These are phyloP conservation scores for Erysimum pusillum DNA, from an alignment of 441 rosid genomes.

Conservation along the genomic window DNA sequence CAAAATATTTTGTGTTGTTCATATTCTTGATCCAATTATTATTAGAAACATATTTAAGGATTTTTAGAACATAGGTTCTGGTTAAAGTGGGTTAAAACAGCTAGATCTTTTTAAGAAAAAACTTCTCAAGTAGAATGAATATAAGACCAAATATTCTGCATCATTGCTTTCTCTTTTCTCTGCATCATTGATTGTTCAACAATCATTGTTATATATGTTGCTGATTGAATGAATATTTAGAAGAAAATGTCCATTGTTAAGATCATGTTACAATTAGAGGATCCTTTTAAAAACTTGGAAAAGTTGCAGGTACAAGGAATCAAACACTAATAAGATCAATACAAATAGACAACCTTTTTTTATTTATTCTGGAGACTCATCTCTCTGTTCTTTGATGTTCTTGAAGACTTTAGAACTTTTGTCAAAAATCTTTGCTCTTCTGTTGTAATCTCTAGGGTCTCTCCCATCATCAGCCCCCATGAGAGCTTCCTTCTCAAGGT, in stretches of 20 bases:
- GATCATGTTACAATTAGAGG: slow-evolving; percentile 27
- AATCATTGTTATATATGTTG: neutral
- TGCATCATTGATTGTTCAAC: neutral
- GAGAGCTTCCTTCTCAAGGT: slow-evolving; percentile 84
- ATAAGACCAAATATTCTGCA: neutral
- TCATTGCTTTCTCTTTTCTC: neutral
- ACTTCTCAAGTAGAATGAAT: neutral
- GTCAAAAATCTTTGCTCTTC: slow-evolving; percentile 85
- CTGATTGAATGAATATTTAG: neutral
- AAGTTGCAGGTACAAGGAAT: slow-evolving; percentile 14
- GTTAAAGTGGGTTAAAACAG: neutral
- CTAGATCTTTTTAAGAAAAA: neutral
- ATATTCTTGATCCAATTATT: neutral
- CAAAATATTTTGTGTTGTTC: neutral
- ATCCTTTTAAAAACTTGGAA: neutral
- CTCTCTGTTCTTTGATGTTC: slow-evolving; percentile 32
- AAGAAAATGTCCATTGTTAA: slow-evolving; percentile 24
- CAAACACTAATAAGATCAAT: slow-evolving; percentile 12
- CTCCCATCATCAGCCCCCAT: slow-evolving; percentile 85
- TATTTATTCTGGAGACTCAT: slow-evolving; percentile 7
- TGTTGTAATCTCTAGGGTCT: slow-evolving; percentile 70
- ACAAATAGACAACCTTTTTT: slow-evolving; percentile 1
- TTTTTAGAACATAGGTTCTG: neutral
- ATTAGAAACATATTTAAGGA: neutral
- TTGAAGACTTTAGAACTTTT: slow-evolving; percentile 68